These are phyloP conservation scores for Petunia axillaris DNA, from an alignment of 257 asterid species.

Conservation along the genomic window DNA sequence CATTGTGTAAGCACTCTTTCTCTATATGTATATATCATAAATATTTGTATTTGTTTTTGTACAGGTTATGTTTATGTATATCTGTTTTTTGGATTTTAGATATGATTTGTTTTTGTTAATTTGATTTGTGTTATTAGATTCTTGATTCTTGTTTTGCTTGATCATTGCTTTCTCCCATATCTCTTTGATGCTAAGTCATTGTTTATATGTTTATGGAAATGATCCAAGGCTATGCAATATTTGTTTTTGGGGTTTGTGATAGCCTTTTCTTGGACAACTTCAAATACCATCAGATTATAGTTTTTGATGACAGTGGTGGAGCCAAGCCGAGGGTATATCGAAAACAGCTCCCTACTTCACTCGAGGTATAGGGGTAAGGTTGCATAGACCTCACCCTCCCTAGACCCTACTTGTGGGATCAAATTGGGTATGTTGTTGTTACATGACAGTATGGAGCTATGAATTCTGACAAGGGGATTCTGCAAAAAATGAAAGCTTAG, in stretches of 20 bases:
- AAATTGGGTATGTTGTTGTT: too few relatives aligned
- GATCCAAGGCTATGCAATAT: background rate
- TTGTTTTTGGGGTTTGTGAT: background rate
- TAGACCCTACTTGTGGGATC: too few relatives aligned
- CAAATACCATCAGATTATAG: too few relatives aligned
- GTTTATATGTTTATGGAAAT: background rate
- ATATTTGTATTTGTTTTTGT: background rate
- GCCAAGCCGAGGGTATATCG: too few relatives aligned
- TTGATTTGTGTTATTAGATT: background rate
- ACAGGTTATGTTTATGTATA: background rate
- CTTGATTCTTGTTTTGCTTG: background rate
- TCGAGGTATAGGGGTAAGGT: too few relatives aligned
- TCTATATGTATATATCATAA: background rate
- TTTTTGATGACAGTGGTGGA: too few relatives aligned
- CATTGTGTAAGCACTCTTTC: slow-evolving; percentile 49
- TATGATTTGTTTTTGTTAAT: background rate
- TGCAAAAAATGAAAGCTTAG: too few relatives aligned
- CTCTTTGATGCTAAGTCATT: background rate
- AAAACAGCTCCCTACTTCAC: too few relatives aligned
- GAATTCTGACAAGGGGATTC: too few relatives aligned
- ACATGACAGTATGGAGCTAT: too few relatives aligned
- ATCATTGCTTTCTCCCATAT: background rate
- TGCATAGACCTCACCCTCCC: too few relatives aligned
- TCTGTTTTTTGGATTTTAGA: background rate
- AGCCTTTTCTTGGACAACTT: too few relatives aligned